These are phyloP conservation scores for Penicillium goetzii DNA, from an alignment of 495 filamentous ascomycete genomes.

Conservation along the genomic window DNA sequence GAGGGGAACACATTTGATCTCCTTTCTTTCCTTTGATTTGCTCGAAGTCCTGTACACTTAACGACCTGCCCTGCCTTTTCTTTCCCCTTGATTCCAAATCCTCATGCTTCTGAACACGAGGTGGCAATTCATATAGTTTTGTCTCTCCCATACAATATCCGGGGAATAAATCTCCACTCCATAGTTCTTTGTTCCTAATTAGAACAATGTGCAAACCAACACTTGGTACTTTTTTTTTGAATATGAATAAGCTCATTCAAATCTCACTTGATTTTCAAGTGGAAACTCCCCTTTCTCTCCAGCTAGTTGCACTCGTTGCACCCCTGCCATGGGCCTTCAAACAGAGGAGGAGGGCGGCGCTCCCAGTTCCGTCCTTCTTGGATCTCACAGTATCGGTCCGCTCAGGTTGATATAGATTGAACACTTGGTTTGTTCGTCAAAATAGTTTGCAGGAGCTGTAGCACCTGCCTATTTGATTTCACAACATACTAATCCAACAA, in stretches of 20 bases:
- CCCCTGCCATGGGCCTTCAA: neutral
- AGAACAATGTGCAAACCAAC: neutral
- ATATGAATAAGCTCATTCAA: neutral
- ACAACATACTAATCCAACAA: neutral
- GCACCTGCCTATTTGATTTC: neutral
- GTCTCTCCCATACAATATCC: constrained; percentile 13
- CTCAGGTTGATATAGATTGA: too few relatives aligned
- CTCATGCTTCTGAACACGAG: constrained; percentile 8
- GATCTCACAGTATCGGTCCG: too few relatives aligned
- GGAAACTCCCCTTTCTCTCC: neutral
- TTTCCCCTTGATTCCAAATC: constrained; percentile 8
- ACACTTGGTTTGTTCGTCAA: too few relatives aligned
- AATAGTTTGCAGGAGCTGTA: neutral
- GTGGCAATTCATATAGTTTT: neutral
- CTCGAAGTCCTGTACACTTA: constrained; percentile 22
- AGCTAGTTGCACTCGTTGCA: neutral
- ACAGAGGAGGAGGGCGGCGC: neutral
- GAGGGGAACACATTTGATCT: neutral
- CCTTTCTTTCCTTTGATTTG: constrained; percentile 8
- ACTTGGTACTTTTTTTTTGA: neutral
- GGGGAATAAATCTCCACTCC: constrained; percentile 32
- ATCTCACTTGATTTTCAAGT: neutral
- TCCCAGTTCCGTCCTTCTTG: neutral
- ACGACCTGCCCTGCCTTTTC: constrained; percentile 10
- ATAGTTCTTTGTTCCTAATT: constrained; percentile 4